Conservation (phyloP, 371 early-diverging fungal genomes). For the Batrachochytrium dendrobatidis region DNA sequence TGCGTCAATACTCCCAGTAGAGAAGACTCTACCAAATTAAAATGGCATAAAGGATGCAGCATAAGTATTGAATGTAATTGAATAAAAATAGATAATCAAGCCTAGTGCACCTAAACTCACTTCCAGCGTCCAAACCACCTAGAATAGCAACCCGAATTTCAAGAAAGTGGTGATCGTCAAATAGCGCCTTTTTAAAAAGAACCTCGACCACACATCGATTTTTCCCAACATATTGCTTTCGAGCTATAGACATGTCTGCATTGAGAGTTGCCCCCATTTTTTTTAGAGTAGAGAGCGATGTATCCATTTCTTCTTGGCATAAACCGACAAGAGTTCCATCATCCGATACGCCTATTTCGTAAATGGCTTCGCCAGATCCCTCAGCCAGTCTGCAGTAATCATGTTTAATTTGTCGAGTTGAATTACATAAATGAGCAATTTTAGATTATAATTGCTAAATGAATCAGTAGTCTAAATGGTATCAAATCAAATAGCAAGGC, state of each 20-base stretch:
- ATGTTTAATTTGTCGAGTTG: conserved; percentile 7
- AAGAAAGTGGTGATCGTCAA: conserved; percentile 53
- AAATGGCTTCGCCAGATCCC: conserved; percentile 80
- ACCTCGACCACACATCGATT: conserved; percentile 54
- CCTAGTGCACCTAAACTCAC: no score
- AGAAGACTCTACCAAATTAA: conserved; percentile 62
- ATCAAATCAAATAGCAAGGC: background rate
- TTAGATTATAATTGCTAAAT: no score
- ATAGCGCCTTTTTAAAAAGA: conserved; percentile 46
- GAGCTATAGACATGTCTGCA: conserved; percentile 34
- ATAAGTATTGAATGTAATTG: background rate
- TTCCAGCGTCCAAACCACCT: conserved; percentile 72
- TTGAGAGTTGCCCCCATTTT: conserved; percentile 48
- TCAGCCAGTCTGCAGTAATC: conserved; percentile 61
- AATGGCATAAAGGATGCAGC: background rate
- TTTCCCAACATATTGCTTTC: conserved; percentile 16
- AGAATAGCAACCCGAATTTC: conserved; percentile 78
- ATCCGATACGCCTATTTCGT: conserved; percentile 86
- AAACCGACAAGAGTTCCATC: conserved; percentile 77
- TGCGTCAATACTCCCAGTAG: conserved; percentile 74
- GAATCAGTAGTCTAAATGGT: no score
- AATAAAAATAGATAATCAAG: background rate
- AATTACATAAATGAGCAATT: no score
- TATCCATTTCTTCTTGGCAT: conserved; percentile 46
- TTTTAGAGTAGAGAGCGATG: conserved; percentile 52